These are phyloP conservation scores for Suillus plorans DNA, from an alignment of 768 basidiomycete species.

Conservation along the genomic window DNA sequence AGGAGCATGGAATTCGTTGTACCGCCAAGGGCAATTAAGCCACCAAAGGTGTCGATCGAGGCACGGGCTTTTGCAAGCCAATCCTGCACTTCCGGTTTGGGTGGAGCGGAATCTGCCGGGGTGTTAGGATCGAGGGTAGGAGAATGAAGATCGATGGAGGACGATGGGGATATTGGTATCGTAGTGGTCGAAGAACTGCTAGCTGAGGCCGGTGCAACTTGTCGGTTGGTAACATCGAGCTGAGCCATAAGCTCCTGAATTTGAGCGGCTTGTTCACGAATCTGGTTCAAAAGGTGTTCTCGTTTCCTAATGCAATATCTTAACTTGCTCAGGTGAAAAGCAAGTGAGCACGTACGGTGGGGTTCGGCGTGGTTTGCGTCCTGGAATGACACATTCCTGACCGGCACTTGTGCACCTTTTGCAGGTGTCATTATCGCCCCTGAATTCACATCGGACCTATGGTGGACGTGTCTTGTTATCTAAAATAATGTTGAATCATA, in stretches of 20 bases:
- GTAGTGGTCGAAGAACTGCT: slow-evolving; percentile 29
- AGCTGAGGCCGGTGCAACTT: slow-evolving; percentile 15
- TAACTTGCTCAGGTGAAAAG: not conserved
- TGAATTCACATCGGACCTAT: slow-evolving; percentile 78
- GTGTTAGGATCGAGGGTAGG: slow-evolving; percentile 25
- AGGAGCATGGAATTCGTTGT: slow-evolving; percentile 36
- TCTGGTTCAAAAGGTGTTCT: slow-evolving; percentile 74
- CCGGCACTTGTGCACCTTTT: slow-evolving; percentile 70
- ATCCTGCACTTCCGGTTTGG: slow-evolving; percentile 61
- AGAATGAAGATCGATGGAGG: slow-evolving; percentile 26
- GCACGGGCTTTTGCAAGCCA: slow-evolving; percentile 78
- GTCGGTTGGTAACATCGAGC: slow-evolving; percentile 49
- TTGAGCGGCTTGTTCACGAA: slow-evolving; percentile 69
- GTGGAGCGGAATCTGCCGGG: slow-evolving; percentile 26
- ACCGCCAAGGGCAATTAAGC: slow-evolving; percentile 62
- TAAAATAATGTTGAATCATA: not conserved
- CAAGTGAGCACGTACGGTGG: slow-evolving; percentile 59
- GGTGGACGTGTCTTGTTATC: slow-evolving; percentile 2
- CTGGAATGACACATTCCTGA: slow-evolving; percentile 78
- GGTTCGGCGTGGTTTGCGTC: slow-evolving; percentile 75
- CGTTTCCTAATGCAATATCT: slow-evolving; percentile 56
- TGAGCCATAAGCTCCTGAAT: slow-evolving; percentile 72
- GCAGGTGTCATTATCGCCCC: slow-evolving; percentile 69
- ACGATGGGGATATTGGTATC: slow-evolving; percentile 35
- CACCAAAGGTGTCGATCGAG: slow-evolving; percentile 66